These are phyloP conservation scores for Aureobasidium lini DNA, from an alignment of 2,329 filamentous ascomycete genomes.

Conservation along the genomic window DNA sequence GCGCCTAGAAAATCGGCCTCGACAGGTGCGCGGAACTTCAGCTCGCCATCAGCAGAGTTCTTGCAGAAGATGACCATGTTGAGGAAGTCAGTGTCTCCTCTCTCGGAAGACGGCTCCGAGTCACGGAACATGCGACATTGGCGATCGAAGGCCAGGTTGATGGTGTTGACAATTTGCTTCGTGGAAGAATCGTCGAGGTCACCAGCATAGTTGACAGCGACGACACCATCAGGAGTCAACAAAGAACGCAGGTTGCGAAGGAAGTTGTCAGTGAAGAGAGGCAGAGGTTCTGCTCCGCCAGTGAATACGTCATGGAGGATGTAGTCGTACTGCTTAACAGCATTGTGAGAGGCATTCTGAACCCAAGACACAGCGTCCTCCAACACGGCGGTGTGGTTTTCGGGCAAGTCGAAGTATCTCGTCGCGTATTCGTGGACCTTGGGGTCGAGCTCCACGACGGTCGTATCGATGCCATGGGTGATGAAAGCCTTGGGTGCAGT, in stretches of 20 bases:
- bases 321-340: constrained; percentile 63
- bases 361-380: constrained; percentile 72
- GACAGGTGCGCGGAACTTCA: constrained; percentile 57
- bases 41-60: not conserved
- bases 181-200: constrained; percentile 73
- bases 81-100: constrained; percentile 59
- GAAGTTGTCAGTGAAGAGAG: constrained; percentile 83
- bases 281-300: constrained; percentile 82
- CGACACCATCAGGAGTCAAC: constrained; percentile 68
- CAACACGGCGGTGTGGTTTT: constrained; percentile 72
- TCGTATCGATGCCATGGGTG: constrained; percentile 82
- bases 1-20: constrained; percentile 65
- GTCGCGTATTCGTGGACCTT: constrained; percentile 75
- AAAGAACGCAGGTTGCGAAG: constrained; percentile 62
- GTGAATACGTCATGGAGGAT: constrained; percentile 98
- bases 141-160: constrained; percentile 72
- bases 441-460: constrained; percentile 90
- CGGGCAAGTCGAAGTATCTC: constrained; percentile 72
- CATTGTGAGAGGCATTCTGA: constrained; percentile 21
- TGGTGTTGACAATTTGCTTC: constrained; percentile 72
- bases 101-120: constrained; percentile 36
- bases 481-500: constrained; percentile 84
- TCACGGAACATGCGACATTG: constrained; percentile 84
- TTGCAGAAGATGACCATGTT: constrained; percentile 94
- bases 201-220: constrained; percentile 95